Base-by-base conservation (phyloP, 371 early-diverging fungal genomes). In the Mortierella sp. region DNA sequence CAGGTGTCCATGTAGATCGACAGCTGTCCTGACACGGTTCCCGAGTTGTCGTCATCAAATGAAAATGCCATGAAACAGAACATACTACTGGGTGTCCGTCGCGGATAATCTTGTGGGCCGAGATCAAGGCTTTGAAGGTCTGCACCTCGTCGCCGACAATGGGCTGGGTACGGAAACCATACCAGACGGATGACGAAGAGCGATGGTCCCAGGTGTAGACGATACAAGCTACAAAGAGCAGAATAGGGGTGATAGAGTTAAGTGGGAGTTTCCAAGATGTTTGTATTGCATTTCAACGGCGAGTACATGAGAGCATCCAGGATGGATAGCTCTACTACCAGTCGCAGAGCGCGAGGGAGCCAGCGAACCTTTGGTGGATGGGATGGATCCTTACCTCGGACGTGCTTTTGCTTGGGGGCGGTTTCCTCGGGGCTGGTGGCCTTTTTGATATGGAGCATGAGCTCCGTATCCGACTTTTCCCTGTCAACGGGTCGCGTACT, bases 341-440 rank as follows among this genome's bases (percentile, higher is more conserved):
- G n/a, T n/a, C n/a, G n/a, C n/a, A n/a, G n/a, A n/a, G 16, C 45
- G 6, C 19, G 17, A 44, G 45, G 21, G 45, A 17, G 44, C 5
- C 44, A 44, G 44, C n/a, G n/a, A n/a, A n/a, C n/a, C n/a, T n/a
- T n/a, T n/a, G n/a, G n/a, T n/a, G n/a, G n/a, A n/a, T 2, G 52
- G 17, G 53, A 44, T 43, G n/a, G 51, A 21, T 21, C 47, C 37
- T 19, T 88, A 90, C 91, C 90, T 83, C 94, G 81, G 48, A 97
- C 98, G 80, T 98, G 98, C 82, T 98, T 98, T 77, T 96, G 97
- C 81, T 98, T 98, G 59, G 98, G 98, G 14, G 98, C 94, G 14
- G 92, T 88, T 80, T 98, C 98, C 49, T 96, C 97, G 27, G 83
- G 63, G 51, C 88, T 90, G 16, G 94, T 91, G 16, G 97, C 97